These are phyloP conservation scores for Pseudogymnoascus sp. DNA, from an alignment of 2,329 filamentous ascomycete species.

Conservation along the genomic window DNA sequence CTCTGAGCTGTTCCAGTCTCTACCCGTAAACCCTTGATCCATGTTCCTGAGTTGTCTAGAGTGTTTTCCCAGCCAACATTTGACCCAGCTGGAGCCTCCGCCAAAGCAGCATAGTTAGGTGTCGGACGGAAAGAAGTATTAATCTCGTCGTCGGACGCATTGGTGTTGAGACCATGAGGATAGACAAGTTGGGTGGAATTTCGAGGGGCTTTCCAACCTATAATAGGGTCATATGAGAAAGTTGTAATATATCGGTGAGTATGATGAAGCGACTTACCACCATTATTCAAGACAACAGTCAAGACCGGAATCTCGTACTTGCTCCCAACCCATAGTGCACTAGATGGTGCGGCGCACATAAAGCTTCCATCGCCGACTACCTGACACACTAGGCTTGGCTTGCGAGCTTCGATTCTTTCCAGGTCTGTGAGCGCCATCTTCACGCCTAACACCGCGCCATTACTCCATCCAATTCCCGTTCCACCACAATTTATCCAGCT, in stretches of 20 bases:
- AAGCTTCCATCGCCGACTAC: conserved; percentile 51
- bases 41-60: background rate
- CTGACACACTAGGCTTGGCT: conserved; percentile 44
- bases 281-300: conserved; percentile 49
- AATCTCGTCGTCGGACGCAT: conserved; percentile 51
- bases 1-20: background rate
- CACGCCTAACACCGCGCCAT: conserved; percentile 41
- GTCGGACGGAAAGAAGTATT: conserved; percentile 52
- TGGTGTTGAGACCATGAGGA: conserved; percentile 46
- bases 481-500: conserved; percentile 46
- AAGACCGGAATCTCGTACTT: conserved; percentile 46
- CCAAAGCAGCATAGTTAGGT: conserved; percentile 52
- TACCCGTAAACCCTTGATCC: conserved; percentile 11
- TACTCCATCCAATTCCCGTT: conserved; percentile 45
- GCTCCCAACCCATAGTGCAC: conserved; percentile 47
- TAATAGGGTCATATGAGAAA: conserved; percentile 12
- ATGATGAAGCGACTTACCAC: conserved; percentile 32
- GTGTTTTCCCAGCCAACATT: conserved; percentile 11
- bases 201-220: conserved; percentile 52
- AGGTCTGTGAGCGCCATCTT: conserved; percentile 34
- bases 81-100: conserved; percentile 50
- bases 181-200: conserved; percentile 49
- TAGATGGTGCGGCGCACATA: conserved; percentile 45
- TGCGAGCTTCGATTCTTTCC: conserved; percentile 32
- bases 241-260: background rate